Conservation (phyloP, 495 filamentous ascomycete species). For the Ramalina intermedia region DNA sequence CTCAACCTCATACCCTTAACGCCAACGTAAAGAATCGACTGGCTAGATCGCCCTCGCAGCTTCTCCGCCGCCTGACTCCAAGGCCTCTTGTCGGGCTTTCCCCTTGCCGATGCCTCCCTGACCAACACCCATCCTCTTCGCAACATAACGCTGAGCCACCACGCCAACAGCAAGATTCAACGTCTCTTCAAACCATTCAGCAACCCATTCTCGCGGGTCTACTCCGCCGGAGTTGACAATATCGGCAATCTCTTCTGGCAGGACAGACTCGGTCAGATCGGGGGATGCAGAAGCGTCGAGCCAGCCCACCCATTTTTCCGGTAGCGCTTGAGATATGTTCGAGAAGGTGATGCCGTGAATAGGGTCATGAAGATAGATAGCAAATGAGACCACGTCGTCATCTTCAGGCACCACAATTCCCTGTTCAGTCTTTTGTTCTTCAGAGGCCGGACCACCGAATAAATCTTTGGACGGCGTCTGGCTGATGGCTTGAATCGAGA, state of each 20-base stretch:
- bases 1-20: neutral
- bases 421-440: slow-evolving; percentile 38
- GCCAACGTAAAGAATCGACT: neutral
- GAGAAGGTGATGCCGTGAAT: slow-evolving; percentile 81
- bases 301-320: slow-evolving; percentile 79
- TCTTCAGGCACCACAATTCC: slow-evolving; percentile 36
- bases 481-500: slow-evolving; percentile 75
- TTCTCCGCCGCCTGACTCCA: slow-evolving; percentile 67
- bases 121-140: slow-evolving; percentile 87
- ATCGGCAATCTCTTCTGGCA: slow-evolving; percentile 75
- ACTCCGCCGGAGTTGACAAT: slow-evolving; percentile 82
- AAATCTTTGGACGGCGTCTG: slow-evolving; percentile 47
- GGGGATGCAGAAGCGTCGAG: slow-evolving; percentile 55
- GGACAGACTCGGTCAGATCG: slow-evolving; percentile 19
- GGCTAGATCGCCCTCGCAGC: slow-evolving; percentile 49
- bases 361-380: slow-evolving; percentile 85
- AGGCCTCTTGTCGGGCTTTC: slow-evolving; percentile 56
- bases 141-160: slow-evolving; percentile 93
- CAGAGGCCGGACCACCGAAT: slow-evolving; percentile 44
- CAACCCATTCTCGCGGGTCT: slow-evolving; percentile 91
- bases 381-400: slow-evolving; percentile 51
- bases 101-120: slow-evolving; percentile 56
- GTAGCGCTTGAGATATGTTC: slow-evolving; percentile 71
- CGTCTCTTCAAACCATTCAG: slow-evolving; percentile 91
- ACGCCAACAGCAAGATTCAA: slow-evolving; percentile 68